These are phyloP conservation scores for Metschnikowia continentalis DNA, from an alignment of 805 yeast species.

Conservation along the genomic window DNA sequence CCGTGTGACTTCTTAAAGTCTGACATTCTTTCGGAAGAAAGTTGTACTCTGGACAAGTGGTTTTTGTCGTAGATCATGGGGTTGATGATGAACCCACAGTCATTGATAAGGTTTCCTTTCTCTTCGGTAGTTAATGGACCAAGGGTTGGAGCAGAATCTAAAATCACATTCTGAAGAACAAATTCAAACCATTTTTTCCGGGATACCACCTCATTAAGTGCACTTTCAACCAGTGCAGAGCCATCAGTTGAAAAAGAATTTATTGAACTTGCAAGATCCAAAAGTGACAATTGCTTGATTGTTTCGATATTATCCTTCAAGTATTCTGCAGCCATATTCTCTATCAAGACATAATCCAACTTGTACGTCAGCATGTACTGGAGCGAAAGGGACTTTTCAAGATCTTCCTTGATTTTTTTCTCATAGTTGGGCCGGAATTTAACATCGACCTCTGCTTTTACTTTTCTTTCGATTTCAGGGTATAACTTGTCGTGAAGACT, in stretches of 20 bases:
- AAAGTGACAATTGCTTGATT: slow-evolving; percentile 2
- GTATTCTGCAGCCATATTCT: slow-evolving; percentile 7
- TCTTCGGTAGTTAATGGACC: slow-evolving; percentile 16
- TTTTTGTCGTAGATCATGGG: slow-evolving; percentile 13
- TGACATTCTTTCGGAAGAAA: slow-evolving; percentile 18
- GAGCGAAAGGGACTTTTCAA: slow-evolving; percentile 4
- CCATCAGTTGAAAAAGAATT: neutral
- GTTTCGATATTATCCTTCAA: slow-evolving; percentile 6
- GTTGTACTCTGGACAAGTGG: slow-evolving; percentile 13
- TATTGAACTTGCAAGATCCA: slow-evolving; percentile 2
- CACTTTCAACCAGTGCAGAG: slow-evolving; percentile 3
- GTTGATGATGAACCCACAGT: slow-evolving; percentile 11
- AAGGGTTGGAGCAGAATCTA: slow-evolving; percentile 14
- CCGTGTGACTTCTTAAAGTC: slow-evolving; percentile 25
- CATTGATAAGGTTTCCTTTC: slow-evolving; percentile 13
- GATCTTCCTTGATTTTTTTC: neutral
- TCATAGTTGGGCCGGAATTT: neutral
- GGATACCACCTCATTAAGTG: slow-evolving; percentile 2
- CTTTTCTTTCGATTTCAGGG: neutral
- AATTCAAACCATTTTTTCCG: slow-evolving; percentile 10
- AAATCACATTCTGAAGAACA: slow-evolving; percentile 15
- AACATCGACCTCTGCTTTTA: neutral
- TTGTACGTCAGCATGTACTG: neutral
- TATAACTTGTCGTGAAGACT: slow-evolving; percentile 4
- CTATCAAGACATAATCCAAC: slow-evolving; percentile 7